These are phyloP conservation scores for Elaeis guineensis DNA, from an alignment of 176 grass and related monocot genomes.

Conservation along the genomic window DNA sequence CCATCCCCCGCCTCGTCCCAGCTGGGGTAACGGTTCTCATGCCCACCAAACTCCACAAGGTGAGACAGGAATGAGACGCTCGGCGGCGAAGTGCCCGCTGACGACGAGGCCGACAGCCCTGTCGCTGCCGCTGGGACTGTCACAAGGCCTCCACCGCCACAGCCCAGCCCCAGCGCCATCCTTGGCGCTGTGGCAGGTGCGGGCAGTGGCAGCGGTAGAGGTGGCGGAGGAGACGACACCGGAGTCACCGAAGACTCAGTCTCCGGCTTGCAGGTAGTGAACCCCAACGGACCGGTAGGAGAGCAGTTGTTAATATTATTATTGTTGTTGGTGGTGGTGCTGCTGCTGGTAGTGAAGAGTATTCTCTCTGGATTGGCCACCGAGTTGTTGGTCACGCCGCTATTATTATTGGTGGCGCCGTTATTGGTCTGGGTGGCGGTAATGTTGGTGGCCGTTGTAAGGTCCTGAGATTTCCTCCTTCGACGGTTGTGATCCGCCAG, in stretches of 20 bases:
- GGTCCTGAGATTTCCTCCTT: conserved; percentile 4
- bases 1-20: not conserved
- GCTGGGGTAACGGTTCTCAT: not conserved
- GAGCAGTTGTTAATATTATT: not conserved
- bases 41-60: not conserved
- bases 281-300: not conserved
- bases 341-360: too few relatives aligned
- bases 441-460: not conserved
- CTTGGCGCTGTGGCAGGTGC: too few relatives aligned
- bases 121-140: not conserved
- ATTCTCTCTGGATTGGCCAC: not conserved
- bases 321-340: too few relatives aligned
- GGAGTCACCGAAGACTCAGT: not conserved
- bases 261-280: not conserved
- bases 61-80: conserved; percentile 1
- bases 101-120: not conserved
- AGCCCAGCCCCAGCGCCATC: not conserved
- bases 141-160: not conserved
- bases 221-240: not conserved
- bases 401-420: not conserved
- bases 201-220: not conserved
- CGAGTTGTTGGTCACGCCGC: not conserved
- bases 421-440: not conserved
- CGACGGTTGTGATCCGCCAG: conserved; percentile 13
- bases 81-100: not conserved